Evolutionary conservation across 2,329 filamentous ascomycete genomes (phyloP), one percentile per base, ranked within the genome.

Genomic region (Sphaerulina musiva): DNA sequence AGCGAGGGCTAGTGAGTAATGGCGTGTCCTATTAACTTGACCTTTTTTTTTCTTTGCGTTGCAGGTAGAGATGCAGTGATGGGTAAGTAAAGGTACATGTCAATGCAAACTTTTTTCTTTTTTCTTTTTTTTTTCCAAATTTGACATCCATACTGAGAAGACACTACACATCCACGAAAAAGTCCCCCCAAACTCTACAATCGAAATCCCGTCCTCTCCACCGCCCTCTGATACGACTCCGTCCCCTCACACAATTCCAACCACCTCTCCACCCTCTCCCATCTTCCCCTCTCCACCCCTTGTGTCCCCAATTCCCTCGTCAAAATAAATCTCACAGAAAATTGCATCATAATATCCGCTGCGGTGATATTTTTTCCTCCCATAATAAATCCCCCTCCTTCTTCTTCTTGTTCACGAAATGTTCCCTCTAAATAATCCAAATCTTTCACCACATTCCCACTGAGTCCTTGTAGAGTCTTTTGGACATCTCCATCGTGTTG

Each of bases 321-420:
- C 5, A 76, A 55, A 31, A 76, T 73, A 54, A 75, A 75, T 8
- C 48, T 45, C 36, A 52, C 55, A 4, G 66, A 69, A 46, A 77
- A 76, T 5, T 70, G 66, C 71, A 76, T 74, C 71, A 75, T 74
- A 41, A 70, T 69, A 64, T 78, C 75, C 36, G 74, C 75, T 6
- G 69, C 71, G 1, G 71, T 74, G 5, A 75, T 61, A 4, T 66
- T 53, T n/a, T n/a, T 10, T 74, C 69, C 1, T 75, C 75, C 8
- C 72, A 66, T 20, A 78, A 44, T 48, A 74, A 77, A 47, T 64
- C 65, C 2, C 68, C 70, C 2, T 54, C 53, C 12, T 67, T 70
- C 53, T 70, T 66, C 7, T 66, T 54, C n/a, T 67, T 70, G 53
- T 70, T 66, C 7, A 66, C 64, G n/a, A n/a, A n/a, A n/a, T n/a